These are phyloP conservation scores for Striga asiatica DNA, from an alignment of 257 asterid species.

Conservation along the genomic window DNA sequence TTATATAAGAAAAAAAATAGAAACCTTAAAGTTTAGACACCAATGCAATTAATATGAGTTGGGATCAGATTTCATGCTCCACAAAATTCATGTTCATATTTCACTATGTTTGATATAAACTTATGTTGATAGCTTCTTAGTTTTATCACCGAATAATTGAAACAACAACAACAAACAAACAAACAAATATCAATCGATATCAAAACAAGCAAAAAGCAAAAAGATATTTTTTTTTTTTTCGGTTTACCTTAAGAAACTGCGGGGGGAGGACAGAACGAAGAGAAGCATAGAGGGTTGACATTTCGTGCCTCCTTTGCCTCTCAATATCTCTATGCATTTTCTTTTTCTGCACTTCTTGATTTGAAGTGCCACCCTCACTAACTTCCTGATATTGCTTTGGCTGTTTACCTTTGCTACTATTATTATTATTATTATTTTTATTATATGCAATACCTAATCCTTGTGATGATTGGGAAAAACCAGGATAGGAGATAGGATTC, in stretches of 20 bases:
- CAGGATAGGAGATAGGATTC: background rate
- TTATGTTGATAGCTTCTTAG: too few species aligned
- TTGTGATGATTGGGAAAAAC: background rate
- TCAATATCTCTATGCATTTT: slow-evolving; percentile 31
- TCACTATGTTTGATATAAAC: too few species aligned
- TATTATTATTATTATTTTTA: too few species aligned
- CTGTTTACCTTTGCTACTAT: background rate
- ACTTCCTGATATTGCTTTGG: background rate
- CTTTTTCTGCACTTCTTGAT: slow-evolving; percentile 14
- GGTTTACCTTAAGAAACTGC: slow-evolving; percentile 29
- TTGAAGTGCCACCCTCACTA: background rate
- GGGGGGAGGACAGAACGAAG: slow-evolving; percentile 35
- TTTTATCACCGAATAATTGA: too few species aligned
- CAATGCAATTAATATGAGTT: too few species aligned
- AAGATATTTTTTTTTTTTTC: background rate
- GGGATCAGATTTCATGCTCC: too few species aligned
- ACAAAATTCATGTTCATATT: too few species aligned
- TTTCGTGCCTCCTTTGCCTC: slow-evolving; percentile 39
- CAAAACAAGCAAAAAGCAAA: background rate
- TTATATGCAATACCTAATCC: background rate
- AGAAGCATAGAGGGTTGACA: slow-evolving; percentile 31
- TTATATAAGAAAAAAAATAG: too few species aligned
- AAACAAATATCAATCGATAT: background rate
- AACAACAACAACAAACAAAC: background rate
- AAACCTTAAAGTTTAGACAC: too few species aligned